Base-by-base conservation (phyloP, 2,329 filamentous ascomycete species). In the Berkeleyomyces rouxiae region DNA sequence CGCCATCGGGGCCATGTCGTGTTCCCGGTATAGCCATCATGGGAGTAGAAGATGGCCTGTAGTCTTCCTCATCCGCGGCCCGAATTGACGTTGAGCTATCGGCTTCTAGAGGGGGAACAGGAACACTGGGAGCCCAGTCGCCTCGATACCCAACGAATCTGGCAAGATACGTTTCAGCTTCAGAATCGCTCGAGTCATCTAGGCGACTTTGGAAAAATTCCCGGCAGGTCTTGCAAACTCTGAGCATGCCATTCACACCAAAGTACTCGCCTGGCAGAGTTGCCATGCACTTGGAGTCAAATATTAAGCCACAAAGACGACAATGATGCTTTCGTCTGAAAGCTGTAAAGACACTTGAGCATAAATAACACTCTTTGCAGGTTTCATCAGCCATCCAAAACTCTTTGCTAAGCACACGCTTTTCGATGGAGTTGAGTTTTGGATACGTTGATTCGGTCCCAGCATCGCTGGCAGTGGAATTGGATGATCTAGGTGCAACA, bases 311-410 rank as follows among this genome's bases (percentile, higher is more conserved):
- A 71, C 93, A 99, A 0, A 84, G 88, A 65, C 95, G 85, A 72
- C 93, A 99, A 73, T 99, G 93, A 72, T 99, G 93, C 71, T 99
- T 99, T 67, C 93, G 84, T 64, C 93, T 83, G 71, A 97, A 97
- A 1, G 92, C 93, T 0, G 90, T 90, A 70, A 99, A 99, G 1
- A 88, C 82, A 64, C 89, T 87, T 53, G 89, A 89, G 69, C 93
- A 99, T 53, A 89, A 82, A 71, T 96, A 99, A 70, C 93, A 99
- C 69, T 96, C 92, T 71, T 95, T 97, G 65, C 92, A 95, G 66
- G 95, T 96, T 70, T 97, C 93, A 71, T 99, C 93, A 65, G 90
- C 88, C 93, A 99, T 99, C 93, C 92, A 97, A 68, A 96, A 97
- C 68, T 97, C 91, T 70, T 91, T 93, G 71, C 88, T 95, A 55